Percentiles rank a stretch among this genome's conserved stretches.
phyloP scores from a whole-genome alignment of 2,329 filamentous ascomycete genomes.

The Fusarium pseudograminearum region DNA sequence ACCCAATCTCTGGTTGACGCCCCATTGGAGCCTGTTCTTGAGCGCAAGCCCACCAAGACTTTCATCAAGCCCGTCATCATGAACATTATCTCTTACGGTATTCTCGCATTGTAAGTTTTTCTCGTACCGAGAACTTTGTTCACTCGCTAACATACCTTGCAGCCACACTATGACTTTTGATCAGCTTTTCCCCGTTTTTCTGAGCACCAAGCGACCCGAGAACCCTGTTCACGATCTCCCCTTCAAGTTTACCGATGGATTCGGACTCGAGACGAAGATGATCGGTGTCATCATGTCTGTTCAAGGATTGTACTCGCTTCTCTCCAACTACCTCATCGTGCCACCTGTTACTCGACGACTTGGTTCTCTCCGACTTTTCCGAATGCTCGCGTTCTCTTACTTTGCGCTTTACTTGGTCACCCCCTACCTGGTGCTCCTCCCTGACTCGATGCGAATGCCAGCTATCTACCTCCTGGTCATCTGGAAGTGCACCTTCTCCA shows the following conservation, averaged over 20 bases:
- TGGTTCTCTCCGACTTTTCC: constrained; percentile 84
- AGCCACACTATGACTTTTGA: constrained; percentile 98
- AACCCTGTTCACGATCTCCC: constrained; percentile 72
- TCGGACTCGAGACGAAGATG: constrained; percentile 82
- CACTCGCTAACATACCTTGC: constrained; percentile 36
- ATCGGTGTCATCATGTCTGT: constrained; percentile 90
- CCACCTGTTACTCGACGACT: constrained; percentile 80
- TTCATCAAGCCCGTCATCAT: constrained; percentile 89
- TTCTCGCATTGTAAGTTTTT: constrained; percentile 88
- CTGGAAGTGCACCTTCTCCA: constrained; percentile 93
- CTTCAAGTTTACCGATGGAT: constrained; percentile 90
- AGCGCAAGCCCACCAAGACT: constrained; percentile 59
- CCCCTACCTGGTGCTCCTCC: constrained; percentile 89
- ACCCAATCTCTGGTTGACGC: constrained; percentile 30
- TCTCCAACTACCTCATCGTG: constrained; percentile 87
- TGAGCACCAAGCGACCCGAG: constrained; percentile 73
- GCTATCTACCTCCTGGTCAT: constrained; percentile 83
- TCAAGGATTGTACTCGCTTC: constrained; percentile 90
- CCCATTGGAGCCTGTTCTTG: constrained; percentile 33
- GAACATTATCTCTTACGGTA: constrained; percentile 90
- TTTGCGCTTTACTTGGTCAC: constrained; percentile 88
- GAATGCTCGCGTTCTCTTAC: constrained; percentile 83
- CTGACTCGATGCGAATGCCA: constrained; percentile 75
- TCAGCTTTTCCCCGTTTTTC: constrained; percentile 90
- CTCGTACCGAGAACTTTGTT: neutral